A percentile compares a stretch with the other conserved stretches of the same genome.
phyloP scores from a whole-genome alignment of 129 eudicot genomes.

The Chrysanthemum seticuspe region DNA sequence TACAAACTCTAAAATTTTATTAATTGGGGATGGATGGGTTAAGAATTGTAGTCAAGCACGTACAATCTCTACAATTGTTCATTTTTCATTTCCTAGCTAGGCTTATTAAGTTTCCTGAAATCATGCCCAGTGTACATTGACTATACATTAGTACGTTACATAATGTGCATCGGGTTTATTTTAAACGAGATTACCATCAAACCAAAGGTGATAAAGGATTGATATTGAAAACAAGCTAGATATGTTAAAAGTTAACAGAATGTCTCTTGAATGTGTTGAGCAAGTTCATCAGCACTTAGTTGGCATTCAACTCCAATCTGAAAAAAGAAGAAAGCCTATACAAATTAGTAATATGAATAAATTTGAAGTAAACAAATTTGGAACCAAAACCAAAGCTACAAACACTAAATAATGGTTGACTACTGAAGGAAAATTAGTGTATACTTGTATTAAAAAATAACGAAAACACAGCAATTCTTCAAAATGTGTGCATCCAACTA shows the following conservation, averaged over 20 bases:
- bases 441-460: no score
- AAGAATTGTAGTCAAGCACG: neutral
- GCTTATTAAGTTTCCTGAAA: neutral
- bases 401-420: neutral
- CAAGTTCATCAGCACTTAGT: constrained; percentile 89
- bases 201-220: neutral
- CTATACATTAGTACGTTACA: no score
- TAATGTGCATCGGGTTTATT: neutral
- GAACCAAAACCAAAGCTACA: neutral
- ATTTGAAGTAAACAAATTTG: neutral
- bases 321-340: constrained; percentile 9
- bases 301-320: constrained; percentile 95
- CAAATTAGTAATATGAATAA: neutral
- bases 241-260: constrained; percentile 44
- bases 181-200: neutral
- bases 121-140: neutral
- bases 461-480: no score
- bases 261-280: constrained; percentile 84
- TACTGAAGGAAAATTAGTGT: no score
- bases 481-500: no score
- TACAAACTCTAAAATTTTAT: constrained; percentile 1
- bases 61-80: neutral
- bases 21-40: neutral
- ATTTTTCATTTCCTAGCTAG: neutral
- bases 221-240: constrained; percentile 1